Conservation (phyloP, 345 rosid genomes). For the Eucalyptus curtisii region DNA sequence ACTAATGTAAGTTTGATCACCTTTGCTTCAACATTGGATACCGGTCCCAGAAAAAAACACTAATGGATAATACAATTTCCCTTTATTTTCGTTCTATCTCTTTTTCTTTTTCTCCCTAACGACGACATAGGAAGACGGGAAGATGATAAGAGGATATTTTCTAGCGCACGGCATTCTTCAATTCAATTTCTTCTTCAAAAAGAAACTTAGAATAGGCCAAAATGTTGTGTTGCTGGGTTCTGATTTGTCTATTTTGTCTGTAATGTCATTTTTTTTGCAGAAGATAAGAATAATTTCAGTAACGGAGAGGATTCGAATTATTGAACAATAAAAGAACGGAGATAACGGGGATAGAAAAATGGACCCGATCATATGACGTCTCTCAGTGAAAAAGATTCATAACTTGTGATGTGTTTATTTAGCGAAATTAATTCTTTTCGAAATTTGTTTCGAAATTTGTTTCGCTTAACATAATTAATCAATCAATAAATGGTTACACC, state of each 20-base stretch:
- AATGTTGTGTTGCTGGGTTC: background rate
- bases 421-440: too few relatives aligned
- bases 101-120: background rate
- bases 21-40: background rate
- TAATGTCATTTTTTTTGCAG: background rate
- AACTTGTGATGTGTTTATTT: too few relatives aligned
- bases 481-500: fast-evolving
- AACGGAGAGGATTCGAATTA: background rate
- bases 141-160: background rate
- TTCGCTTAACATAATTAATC: fast-evolving
- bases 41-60: background rate
- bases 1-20: background rate
- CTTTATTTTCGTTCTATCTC: background rate
- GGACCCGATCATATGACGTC: background rate
- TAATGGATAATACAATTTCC: background rate
- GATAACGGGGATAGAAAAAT: background rate
- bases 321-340: background rate
- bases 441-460: too few relatives aligned
- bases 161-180: background rate
- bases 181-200: background rate
- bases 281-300: background rate
- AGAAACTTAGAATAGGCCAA: background rate
- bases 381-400: background rate
- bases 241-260: background rate
- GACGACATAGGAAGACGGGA: background rate